Conservation (phyloP, 2,329 filamentous ascomycete genomes). For the Penicillium decumbens region DNA sequence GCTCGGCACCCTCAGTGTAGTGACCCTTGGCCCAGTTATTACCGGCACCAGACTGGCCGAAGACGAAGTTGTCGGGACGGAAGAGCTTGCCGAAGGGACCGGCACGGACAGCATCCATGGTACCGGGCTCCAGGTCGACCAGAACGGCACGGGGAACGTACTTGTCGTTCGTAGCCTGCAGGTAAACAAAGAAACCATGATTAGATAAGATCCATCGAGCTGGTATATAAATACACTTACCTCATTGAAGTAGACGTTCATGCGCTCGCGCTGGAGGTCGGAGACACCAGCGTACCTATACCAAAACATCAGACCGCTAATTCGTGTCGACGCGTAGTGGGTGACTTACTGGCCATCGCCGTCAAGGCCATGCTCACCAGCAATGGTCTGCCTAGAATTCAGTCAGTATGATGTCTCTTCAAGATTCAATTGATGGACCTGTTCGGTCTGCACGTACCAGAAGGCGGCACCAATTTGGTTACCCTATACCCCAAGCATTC, state of each 20-base stretch:
- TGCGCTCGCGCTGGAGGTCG: constrained; percentile 98
- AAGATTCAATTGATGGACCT: constrained; percentile 14
- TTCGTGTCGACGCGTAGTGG: constrained; percentile 7
- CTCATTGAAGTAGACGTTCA: constrained; percentile 99
- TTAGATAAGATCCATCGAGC: not conserved
- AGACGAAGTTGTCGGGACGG: constrained; percentile 99
- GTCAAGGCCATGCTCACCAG: constrained; percentile 93
- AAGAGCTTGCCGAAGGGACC: constrained; percentile 98
- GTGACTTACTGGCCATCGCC: constrained; percentile 83
- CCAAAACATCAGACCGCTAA: constrained; percentile 26
- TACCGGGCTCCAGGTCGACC: constrained; percentile 98
- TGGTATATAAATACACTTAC: constrained; percentile 42
- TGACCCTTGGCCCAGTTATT: constrained; percentile 99
- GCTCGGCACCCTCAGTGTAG: constrained; percentile 99
- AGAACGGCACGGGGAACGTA: constrained; percentile 99
- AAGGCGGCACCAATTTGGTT: constrained; percentile 99
- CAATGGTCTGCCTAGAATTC: constrained; percentile 66
- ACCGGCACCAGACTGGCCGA: constrained; percentile 98
- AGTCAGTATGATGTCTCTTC: constrained; percentile 37
- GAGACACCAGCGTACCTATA: constrained; percentile 95
- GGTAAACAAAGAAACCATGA: not conserved
- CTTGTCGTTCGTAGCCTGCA: constrained; percentile 92
- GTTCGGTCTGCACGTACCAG: constrained; percentile 59
- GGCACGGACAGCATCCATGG: constrained; percentile 98
- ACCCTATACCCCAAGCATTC: constrained; percentile 58